Evolutionary conservation across 2,329 filamentous ascomycete species (phyloP).

Genomic region (Sporothrix pseudoabietina): DNA sequence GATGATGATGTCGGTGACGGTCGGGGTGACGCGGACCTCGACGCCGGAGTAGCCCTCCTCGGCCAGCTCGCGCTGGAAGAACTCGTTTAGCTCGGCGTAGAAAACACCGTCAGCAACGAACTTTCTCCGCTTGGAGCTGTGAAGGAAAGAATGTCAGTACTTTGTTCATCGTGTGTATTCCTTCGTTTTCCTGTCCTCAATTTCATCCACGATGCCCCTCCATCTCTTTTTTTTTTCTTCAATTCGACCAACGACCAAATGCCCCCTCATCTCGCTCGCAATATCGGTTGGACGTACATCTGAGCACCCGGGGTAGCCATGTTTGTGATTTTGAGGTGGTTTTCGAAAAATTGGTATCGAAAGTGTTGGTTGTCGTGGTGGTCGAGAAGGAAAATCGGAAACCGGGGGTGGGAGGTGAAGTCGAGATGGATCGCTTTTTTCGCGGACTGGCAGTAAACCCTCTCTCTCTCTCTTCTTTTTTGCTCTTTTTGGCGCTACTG

Average conservation of each 20-base stretch:
- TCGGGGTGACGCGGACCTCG: slow-evolving; percentile 99
- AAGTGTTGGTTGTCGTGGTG: background rate
- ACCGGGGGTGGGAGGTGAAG: slow-evolving; percentile 18
- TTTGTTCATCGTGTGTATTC: background rate
- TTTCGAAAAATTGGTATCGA: slow-evolving; percentile 17
- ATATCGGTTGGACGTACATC: slow-evolving; percentile 54
- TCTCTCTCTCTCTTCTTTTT: slow-evolving; percentile 21
- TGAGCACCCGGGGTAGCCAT: slow-evolving; percentile 64
- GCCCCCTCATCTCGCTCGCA: background rate
- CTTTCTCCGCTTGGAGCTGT: slow-evolving; percentile 88
- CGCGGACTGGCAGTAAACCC: slow-evolving; percentile 11
- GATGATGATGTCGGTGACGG: slow-evolving; percentile 99
- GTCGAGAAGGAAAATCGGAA: slow-evolving; percentile 8
- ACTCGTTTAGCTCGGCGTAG: slow-evolving; percentile 99
- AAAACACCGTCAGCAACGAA: slow-evolving; percentile 98
- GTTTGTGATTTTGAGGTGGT: slow-evolving; percentile 40
- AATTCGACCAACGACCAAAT: background rate
- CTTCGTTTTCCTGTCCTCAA: too few relatives aligned
- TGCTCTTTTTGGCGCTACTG: slow-evolving; percentile 1
- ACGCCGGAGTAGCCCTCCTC: slow-evolving; percentile 99
- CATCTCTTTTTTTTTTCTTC: background rate
- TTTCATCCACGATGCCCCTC: background rate
- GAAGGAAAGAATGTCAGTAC: slow-evolving; percentile 17
- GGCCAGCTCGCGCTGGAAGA: slow-evolving; percentile 99
- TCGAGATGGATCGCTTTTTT: slow-evolving; percentile 15